These are phyloP conservation scores for Capronia americana DNA, from an alignment of 2,329 filamentous ascomycete genomes.

Conservation along the genomic window DNA sequence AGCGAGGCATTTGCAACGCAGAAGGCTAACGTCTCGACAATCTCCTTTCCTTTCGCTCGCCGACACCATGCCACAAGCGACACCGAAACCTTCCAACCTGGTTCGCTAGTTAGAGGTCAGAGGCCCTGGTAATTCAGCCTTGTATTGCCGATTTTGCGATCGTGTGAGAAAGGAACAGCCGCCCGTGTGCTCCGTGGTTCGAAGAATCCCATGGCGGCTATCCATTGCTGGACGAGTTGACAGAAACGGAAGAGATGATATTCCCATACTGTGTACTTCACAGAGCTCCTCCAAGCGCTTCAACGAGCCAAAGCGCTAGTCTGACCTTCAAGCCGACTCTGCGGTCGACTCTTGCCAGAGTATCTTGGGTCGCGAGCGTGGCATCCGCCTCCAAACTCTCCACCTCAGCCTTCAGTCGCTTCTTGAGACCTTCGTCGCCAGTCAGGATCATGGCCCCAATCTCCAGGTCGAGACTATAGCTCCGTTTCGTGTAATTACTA, in stretches of 20 bases:
- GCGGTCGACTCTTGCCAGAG: conserved; percentile 80
- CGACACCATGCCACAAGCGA: no score
- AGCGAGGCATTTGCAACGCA: background rate
- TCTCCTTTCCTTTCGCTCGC: no score
- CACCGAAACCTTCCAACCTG: no score
- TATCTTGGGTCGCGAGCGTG: conserved; percentile 70
- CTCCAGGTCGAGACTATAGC: conserved; percentile 90
- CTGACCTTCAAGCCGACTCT: conserved; percentile 84
- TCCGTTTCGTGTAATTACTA: conserved; percentile 94
- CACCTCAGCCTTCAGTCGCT: conserved; percentile 78
- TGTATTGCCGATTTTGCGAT: no score
- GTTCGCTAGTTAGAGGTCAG: no score
- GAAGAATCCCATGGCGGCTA: no score
- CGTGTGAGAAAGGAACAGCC: no score
- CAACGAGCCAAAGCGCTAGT: conserved; percentile 92
- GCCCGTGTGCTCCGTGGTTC: no score
- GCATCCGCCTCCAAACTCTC: conserved; percentile 79
- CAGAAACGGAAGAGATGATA: background rate
- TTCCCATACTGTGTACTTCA: conserved; percentile 46
- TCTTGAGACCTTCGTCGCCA: conserved; percentile 72
- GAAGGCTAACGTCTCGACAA: no score
- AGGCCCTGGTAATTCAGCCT: no score
- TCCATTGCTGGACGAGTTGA: background rate
- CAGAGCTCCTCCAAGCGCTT: conserved; percentile 83
- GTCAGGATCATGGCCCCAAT: conserved; percentile 88